Base-by-base conservation (phyloP, 148 eudicot species). In the Camellia japonica region DNA sequence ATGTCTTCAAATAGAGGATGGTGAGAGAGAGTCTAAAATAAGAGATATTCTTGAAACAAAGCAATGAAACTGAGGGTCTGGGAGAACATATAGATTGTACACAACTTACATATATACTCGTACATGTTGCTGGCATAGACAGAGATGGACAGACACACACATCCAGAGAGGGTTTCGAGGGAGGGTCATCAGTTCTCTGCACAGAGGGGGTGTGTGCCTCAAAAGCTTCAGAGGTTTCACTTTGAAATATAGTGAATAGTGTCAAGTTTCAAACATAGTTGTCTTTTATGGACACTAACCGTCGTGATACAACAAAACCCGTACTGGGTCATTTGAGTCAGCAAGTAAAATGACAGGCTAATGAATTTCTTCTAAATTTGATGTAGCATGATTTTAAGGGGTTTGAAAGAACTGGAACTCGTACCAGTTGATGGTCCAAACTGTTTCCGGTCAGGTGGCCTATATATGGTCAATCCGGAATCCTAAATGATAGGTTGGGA, bases 361-460 rank as follows among this genome's bases (percentile, higher is more conserved):
- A 30, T 67, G 71, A 42, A 67, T 42, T 41, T 67, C 71, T 19
- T 65, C 44, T 67, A 67, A 68, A 9, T 55, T 14, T 68, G 72
- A 6, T 0, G 56, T 18, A 7, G 51, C 1, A 9, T 42, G 71
- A 20, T 41, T 38, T 11, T 41, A 68, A 13, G 71, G 51, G 19
- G 4, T 51, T 68, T 42, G 3, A 43, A 68, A 6, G 6, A 43
- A 6, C 15, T 16, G 51, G 2, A 43, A 15, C 46, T 66, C 5
- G n/a, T 66, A 38, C 51, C 10, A 42, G 71, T 70, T 47, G 73
- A 46, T 46, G 0, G 23, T 69, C 73, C 73, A 46, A 69, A 49
- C 13, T 44, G 54, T 69, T 69, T 15, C 13, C 9, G 46, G 64
- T 58, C 18, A 59, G 65, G 77, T 74, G 38, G 51, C 67, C 59